Evolutionary conservation across 208 protist genomes (phyloP).

Genomic region (Leishmania turanica): DNA sequence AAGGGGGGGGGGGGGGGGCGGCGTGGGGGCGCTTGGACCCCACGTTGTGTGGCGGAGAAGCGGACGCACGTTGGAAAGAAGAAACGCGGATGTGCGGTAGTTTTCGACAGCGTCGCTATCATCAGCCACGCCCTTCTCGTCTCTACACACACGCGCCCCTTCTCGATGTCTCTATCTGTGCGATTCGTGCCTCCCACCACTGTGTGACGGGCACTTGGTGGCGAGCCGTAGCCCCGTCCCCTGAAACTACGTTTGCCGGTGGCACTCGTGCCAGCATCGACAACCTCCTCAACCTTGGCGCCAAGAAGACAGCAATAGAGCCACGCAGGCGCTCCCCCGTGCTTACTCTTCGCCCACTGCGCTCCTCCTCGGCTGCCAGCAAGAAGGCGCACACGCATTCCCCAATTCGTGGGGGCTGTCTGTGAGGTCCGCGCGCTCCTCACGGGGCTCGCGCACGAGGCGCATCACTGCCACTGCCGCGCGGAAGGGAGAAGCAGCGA

Average conservation of each 20-base stretch:
- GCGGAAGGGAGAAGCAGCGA: too few species aligned
- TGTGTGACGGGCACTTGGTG: too few species aligned
- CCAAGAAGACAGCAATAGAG: background rate
- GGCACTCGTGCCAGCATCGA: background rate
- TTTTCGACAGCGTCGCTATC: too few species aligned
- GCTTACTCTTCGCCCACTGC: background rate
- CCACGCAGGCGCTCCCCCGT: background rate
- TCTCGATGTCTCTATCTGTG: background rate
- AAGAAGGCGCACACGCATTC: background rate
- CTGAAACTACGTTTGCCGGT: background rate
- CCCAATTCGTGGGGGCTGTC: background rate
- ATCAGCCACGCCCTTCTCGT: too few species aligned
- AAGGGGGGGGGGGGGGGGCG: too few species aligned
- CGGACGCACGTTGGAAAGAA: background rate
- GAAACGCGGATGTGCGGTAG: too few species aligned
- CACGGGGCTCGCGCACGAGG: too few species aligned
- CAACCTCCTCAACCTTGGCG: background rate
- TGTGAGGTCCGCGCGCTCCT: background rate
- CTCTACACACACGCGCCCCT: too few species aligned
- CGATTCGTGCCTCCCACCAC: background rate
- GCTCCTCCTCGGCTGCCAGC: background rate
- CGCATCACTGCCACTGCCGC: too few species aligned
- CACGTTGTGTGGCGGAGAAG: background rate
- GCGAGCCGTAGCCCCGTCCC: too few species aligned
- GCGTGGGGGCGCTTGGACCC: background rate